A percentile compares a stretch with the other conserved stretches of the same genome.
Conservation (phyloP, 768 basidiomycete genomes). For the Psilocybe tampanensis region DNA sequence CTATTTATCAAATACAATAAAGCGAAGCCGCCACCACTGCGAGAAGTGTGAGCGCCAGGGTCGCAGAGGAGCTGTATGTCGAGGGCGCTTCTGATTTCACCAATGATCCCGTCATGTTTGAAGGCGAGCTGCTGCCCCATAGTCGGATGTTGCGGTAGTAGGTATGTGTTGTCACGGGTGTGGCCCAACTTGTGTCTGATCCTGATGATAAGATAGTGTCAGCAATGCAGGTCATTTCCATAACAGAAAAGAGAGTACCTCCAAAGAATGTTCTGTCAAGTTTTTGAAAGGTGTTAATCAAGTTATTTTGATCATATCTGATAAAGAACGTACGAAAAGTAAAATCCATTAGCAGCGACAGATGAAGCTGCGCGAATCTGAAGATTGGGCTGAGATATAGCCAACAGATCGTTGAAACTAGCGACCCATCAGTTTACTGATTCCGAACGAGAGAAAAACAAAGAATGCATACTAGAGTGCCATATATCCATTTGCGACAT, state of each 20-base stretch:
- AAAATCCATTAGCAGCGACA: slow-evolving; percentile 68
- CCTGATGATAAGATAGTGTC: slow-evolving; percentile 35
- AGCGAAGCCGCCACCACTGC: slow-evolving; percentile 16
- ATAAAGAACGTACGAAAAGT: slow-evolving; percentile 64
- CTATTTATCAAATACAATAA: slow-evolving; percentile 14
- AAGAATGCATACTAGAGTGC: slow-evolving; percentile 58
- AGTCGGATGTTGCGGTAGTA: slow-evolving; percentile 78
- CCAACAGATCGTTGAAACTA: slow-evolving; percentile 72
- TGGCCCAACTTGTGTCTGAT: slow-evolving; percentile 71
- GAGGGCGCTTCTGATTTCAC: slow-evolving; percentile 27
- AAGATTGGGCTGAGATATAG: slow-evolving; percentile 59
- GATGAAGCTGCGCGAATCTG: slow-evolving; percentile 59
- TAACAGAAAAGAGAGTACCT: slow-evolving; percentile 38
- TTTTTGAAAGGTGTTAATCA: neutral
- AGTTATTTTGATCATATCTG: neutral
- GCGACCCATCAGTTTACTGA: neutral
- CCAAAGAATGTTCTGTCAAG: slow-evolving; percentile 76
- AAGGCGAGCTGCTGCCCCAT: slow-evolving; percentile 56
- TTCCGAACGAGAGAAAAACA: neutral
- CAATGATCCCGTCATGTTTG: slow-evolving; percentile 42
- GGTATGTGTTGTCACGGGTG: slow-evolving; percentile 64
- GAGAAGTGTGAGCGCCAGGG: slow-evolving; percentile 17
- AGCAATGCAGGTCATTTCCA: neutral
- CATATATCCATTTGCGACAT: slow-evolving; percentile 75
- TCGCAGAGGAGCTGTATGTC: slow-evolving; percentile 14